Evolutionary conservation across 345 rosid species (phyloP).

Genomic region (Zanthoxylum bungeanum): DNA sequence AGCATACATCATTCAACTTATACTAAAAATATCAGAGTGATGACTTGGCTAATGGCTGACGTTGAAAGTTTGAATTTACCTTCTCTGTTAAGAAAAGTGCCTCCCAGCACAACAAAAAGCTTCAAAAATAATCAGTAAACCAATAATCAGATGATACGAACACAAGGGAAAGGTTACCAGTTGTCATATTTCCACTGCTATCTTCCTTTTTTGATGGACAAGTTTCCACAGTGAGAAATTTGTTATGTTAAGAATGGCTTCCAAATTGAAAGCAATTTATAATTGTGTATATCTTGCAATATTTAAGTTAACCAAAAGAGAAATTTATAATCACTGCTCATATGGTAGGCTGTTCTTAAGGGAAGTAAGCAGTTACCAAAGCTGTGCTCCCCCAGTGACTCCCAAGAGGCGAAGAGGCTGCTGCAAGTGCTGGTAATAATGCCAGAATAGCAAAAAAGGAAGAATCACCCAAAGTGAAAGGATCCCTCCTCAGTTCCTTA

Average conservation of each 20-base stretch:
- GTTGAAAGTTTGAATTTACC: slow-evolving; percentile 40
- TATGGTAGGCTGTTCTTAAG: neutral
- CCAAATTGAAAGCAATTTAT: too few species aligned
- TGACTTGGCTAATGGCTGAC: neutral
- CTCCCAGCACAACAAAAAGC: slow-evolving; percentile 72
- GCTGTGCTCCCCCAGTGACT: slow-evolving; percentile 88
- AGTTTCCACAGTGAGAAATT: neutral
- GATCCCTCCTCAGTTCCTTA: neutral
- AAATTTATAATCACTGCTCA: neutral
- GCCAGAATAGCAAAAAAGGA: neutral
- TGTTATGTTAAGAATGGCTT: too few species aligned
- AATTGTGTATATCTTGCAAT: slow-evolving; percentile 1
- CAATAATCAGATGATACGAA: neutral
- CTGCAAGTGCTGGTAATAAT: slow-evolving; percentile 70
- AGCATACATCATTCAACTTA: neutral
- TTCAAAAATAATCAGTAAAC: too few species aligned
- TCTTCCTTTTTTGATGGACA: too few species aligned
- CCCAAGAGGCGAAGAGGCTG: slow-evolving; percentile 97
- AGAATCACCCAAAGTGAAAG: neutral
- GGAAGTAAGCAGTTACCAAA: slow-evolving; percentile 44
- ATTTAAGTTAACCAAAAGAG: neutral
- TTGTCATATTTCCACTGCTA: neutral
- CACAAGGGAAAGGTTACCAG: neutral
- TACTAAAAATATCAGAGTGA: too few species aligned
- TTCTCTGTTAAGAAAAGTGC: slow-evolving; percentile 94